Percentiles rank a stretch among this genome's conserved stretches.
phyloP scores from a whole-genome alignment of 305 asterid genomes.

The Fraxinus albicans region DNA sequence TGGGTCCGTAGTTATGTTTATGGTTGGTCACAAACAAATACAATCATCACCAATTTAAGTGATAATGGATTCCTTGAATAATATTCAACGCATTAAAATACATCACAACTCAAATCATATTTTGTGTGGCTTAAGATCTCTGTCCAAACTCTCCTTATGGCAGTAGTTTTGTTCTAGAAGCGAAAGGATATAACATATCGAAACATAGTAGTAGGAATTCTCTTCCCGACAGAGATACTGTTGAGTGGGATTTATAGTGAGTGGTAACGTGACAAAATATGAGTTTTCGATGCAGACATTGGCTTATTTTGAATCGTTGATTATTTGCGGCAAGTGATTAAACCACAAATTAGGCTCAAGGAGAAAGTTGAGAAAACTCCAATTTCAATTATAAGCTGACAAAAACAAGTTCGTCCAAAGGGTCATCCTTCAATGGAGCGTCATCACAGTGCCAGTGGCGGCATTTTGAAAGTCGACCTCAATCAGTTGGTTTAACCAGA shows the following conservation, averaged over 20 bases:
- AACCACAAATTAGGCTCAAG: neutral
- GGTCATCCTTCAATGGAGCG: neutral
- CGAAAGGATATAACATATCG: neutral
- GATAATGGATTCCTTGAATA: neutral
- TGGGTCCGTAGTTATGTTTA: neutral
- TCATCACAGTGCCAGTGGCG: neutral
- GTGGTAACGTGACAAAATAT: slow-evolving; percentile 7
- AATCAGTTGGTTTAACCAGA: neutral
- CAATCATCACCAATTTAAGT: neutral
- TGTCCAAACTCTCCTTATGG: neutral
- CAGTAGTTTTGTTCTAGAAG: neutral
- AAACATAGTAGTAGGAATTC: neutral
- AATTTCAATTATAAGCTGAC: slow-evolving; percentile 14
- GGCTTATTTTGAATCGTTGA: neutral
- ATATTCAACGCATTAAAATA: too few relatives aligned
- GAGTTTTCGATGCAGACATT: slow-evolving; percentile 22
- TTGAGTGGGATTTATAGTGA: slow-evolving; percentile 20
- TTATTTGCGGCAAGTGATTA: slow-evolving; percentile 5
- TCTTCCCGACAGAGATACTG: neutral
- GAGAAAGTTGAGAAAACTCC: neutral
- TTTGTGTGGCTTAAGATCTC: neutral
- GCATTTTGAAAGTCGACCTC: neutral
- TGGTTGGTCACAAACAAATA: neutral
- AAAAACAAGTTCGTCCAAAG: slow-evolving; percentile 26
- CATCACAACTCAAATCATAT: neutral